A percentile compares a stretch with the other conserved stretches of the same genome.
Evolutionary conservation across 176 grass and related monocot genomes (phyloP).

Genomic region (Thalia dealbata): DNA sequence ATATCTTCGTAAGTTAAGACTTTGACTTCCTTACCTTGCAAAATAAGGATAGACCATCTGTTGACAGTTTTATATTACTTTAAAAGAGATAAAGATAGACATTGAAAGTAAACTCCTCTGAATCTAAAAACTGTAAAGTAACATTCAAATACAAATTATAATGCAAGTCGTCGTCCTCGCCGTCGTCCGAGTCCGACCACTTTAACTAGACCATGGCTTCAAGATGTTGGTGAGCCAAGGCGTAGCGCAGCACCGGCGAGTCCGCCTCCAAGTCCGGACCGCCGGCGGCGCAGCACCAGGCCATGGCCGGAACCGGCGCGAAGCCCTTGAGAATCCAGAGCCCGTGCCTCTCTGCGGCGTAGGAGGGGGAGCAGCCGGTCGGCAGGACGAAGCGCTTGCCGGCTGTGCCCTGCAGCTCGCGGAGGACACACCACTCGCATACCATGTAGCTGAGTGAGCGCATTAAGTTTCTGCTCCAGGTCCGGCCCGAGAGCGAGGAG

Average conservation of each 20-base stretch:
- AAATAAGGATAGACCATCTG: too few relatives aligned
- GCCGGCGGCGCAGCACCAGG: background rate
- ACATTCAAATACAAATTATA: too few relatives aligned
- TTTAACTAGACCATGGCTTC: conserved; percentile 58
- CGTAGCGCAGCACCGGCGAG: conserved; percentile 56
- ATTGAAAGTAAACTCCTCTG: too few relatives aligned
- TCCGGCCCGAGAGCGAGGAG: conserved; percentile 52
- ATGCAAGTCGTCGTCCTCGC: background rate
- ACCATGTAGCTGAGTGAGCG: conserved; percentile 89
- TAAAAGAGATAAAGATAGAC: too few relatives aligned
- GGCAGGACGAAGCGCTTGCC: conserved; percentile 13
- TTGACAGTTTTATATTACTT: too few relatives aligned
- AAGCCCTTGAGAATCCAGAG: conserved; percentile 59
- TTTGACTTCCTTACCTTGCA: too few relatives aligned
- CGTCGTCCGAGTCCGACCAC: conserved; percentile 24
- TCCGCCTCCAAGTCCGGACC: conserved; percentile 21
- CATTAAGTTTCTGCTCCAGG: conserved; percentile 50
- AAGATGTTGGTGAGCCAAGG: conserved; percentile 62
- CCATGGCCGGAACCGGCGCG: conserved; percentile 36
- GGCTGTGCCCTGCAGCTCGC: conserved; percentile 32
- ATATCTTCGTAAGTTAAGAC: too few relatives aligned
- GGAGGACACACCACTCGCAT: conserved; percentile 72
- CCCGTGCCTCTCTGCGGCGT: conserved; percentile 42
- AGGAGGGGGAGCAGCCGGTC: conserved; percentile 23
- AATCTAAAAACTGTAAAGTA: too few relatives aligned